Conservation (phyloP, 2,329 filamentous ascomycete genomes). For the Ilyonectria sp. region DNA sequence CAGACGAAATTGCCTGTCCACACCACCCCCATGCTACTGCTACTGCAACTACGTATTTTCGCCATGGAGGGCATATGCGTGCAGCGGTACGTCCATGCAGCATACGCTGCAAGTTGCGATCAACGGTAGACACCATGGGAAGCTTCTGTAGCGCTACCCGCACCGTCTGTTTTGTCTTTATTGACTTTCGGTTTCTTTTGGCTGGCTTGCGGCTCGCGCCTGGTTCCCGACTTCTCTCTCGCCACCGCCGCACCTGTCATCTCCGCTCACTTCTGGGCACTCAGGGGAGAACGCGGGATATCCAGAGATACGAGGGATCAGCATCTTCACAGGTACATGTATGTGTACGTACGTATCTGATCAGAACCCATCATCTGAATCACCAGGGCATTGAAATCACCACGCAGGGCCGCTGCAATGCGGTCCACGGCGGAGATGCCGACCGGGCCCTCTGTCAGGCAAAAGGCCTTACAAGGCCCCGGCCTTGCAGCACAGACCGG, state of each 20-base stretch:
- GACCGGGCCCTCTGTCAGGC: slow-evolving; percentile 18
- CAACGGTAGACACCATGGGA: neutral
- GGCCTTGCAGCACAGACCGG: slow-evolving; percentile 16
- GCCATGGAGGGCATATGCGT: neutral
- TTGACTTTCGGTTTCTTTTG: slow-evolving; percentile 17
- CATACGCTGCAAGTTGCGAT: neutral
- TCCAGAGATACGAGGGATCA: neutral
- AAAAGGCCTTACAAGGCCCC: slow-evolving; percentile 18
- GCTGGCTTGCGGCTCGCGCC: slow-evolving; percentile 17
- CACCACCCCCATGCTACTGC: slow-evolving; percentile 3
- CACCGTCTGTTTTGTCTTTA: slow-evolving; percentile 1
- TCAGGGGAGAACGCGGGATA: neutral
- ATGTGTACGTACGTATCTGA: neutral
- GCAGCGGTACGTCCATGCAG: neutral
- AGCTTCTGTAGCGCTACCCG: neutral
- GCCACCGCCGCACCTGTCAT: neutral
- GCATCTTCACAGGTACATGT: neutral
- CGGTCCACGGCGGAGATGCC: slow-evolving; percentile 23
- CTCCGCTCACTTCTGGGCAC: neutral
- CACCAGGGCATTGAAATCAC: slow-evolving; percentile 12
- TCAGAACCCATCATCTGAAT: slow-evolving; percentile 6
- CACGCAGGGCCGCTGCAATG: slow-evolving; percentile 19
- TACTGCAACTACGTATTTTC: slow-evolving; percentile 2
- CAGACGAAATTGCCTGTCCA: slow-evolving; percentile 30
- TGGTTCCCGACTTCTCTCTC: slow-evolving; percentile 11